Base-by-base conservation (phyloP, 2,329 filamentous ascomycete species). In the Fusarium ramigenum region DNA sequence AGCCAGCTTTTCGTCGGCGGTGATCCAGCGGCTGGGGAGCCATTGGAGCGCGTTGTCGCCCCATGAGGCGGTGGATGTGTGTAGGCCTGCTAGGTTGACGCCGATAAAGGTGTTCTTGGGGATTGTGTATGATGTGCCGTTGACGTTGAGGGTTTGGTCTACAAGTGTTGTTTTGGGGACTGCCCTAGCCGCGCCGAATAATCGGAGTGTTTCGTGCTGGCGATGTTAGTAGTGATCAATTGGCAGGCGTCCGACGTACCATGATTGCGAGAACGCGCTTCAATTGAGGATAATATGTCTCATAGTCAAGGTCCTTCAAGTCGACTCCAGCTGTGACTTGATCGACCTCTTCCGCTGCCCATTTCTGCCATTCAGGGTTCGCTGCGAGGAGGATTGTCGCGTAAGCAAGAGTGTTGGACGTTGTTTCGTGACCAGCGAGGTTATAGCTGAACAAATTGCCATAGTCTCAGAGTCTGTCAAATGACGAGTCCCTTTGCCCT, bases 361-460 rank as follows among this genome's bases (percentile, higher is more conserved):
- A 87, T 7, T 83, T 80, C 65, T 88, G 86, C 5, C 85, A 80
- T 7, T 82, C 77, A 0, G 83, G 85, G 44, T 85, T 69, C 1
- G 82, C 79, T 4, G 86, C 85, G 4, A 89, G 79, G 14, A 86
- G 82, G 11, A 83, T 75, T 2, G 86, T 74, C 2, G 81, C 78
- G 58, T 83, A 87, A 2, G 82, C 80, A 10, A 87, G 73, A 0
- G 83, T 83, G 34, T 85, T 83, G 2, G 86, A 84, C 0, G 85
- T 86, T 0, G 86, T 87, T 64, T 88, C 86, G 63, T 87, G 85
- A 1, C 87, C 87, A 0, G 87, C 86, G 56, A 88, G 80, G 53
- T 85, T 87, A 68, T 87, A 82, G 3, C 84, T 78, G 58, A 86
- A 86, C 52, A 87, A 77, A 50, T 87, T 87, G 19, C 86, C 85